Base-by-base conservation (phyloP, 257 asterid species). In the Rauvolfia tetraphylla region DNA sequence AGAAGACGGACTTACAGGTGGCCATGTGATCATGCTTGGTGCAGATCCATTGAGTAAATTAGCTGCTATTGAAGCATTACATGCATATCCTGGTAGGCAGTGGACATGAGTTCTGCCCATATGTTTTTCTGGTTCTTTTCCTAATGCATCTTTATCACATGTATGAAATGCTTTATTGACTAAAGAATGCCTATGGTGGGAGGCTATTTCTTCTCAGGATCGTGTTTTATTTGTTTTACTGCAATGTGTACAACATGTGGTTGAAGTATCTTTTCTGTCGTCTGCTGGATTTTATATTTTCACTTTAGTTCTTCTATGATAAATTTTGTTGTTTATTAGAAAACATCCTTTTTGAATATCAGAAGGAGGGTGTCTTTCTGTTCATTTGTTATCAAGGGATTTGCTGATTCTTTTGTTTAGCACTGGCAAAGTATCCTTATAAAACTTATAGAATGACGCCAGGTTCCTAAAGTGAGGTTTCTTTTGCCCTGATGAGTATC, bases 11-110 rank as follows among this genome's bases (percentile, higher is more conserved):
- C 97, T 95, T 83, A 84, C 85, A 71, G 98, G 98, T 79, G 99
- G 99, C 76, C 99, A 95, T 82, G 97, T 85, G 41, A 90, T 95
- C 82, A 93, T 93, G 98, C 99, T 95, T 78, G 99, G 98, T 73
- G 98, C 96, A 76, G 99, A 95, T 83, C 90, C 96, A 25, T 75
- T 91, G 81, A 95, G 98, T 84, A 83, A 76, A 83, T 79, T 87
- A 70, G 97, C 97, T 80, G 96, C 97, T 42, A 80, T 88, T 75
- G 96, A 91, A 89, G 97, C 99, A 72, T 86, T 95, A 79, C 93
- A 77, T 86, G 96, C 94, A 73, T 93, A 88, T 92, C 98, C 96
- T 58, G 98, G 99, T 95, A 82, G 66, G 81, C 74, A 17, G 46
- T 41, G 58, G 51, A 67, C 48, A 54, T 79, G 33, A 68, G 44